Conservation (phyloP, 116 monocot genomes). For the Iris pallida region DNA sequence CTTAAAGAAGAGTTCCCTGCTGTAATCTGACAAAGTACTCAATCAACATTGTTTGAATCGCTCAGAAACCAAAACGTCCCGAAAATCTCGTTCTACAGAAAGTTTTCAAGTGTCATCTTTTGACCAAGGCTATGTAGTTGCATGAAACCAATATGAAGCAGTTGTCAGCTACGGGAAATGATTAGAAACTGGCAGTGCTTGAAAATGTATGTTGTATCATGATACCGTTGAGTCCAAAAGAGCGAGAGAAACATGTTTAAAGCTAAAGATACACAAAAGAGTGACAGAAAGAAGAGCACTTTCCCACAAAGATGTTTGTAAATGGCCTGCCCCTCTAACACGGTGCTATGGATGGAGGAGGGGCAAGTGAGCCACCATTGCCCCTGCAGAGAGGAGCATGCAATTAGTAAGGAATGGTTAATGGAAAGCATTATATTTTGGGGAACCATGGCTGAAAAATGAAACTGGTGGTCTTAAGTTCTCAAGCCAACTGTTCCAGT, state of each 20-base stretch:
- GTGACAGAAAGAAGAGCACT: too few relatives aligned
- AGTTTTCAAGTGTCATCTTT: neutral
- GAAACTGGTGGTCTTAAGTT: too few relatives aligned
- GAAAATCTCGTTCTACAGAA: too few relatives aligned
- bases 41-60: too few relatives aligned
- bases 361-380: too few relatives aligned
- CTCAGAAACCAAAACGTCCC: too few relatives aligned
- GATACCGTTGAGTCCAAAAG: neutral
- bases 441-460: too few relatives aligned
- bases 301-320: neutral
- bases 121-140: slow-evolving; percentile 5
- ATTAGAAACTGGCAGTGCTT: slow-evolving; percentile 5
- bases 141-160: slow-evolving; percentile 2
- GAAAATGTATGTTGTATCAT: neutral
- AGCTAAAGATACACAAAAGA: neutral
- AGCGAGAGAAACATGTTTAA: slow-evolving; percentile 8
- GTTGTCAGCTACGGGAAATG: slow-evolving; percentile 5
- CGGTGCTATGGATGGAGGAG: neutral
- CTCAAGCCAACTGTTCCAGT: too few relatives aligned
- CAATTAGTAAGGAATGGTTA: neutral
- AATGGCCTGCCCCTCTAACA: neutral
- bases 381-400: slow-evolving; percentile 2
- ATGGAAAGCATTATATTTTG: slow-evolving; percentile 5
- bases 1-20: too few relatives aligned
- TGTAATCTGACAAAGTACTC: too few relatives aligned